These are phyloP conservation scores for Rhodotorula taiwanensis DNA, from an alignment of 768 basidiomycete genomes.

Conservation along the genomic window DNA sequence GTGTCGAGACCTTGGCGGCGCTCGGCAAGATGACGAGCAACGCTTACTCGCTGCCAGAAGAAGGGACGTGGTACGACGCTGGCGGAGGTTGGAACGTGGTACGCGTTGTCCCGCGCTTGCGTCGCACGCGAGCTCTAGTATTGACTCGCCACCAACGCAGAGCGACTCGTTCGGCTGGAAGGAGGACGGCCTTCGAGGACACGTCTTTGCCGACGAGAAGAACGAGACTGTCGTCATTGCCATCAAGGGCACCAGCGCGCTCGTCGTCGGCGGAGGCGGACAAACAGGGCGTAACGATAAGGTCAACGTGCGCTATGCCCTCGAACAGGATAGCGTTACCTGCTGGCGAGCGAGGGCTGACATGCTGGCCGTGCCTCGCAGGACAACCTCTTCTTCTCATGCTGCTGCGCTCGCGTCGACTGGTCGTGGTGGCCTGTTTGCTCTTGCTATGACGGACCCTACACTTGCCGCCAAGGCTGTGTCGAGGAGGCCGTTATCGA, in stretches of 20 bases:
- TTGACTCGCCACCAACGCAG: constrained; percentile 43
- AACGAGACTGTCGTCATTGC: constrained; percentile 80
- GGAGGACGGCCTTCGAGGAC: constrained; percentile 85
- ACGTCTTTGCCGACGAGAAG: constrained; percentile 75
- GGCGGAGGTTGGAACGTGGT: constrained; percentile 55
- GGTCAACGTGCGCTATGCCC: constrained; percentile 54
- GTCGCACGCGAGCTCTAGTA: constrained; percentile 9
- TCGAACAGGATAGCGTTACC: too few species aligned
- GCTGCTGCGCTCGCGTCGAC: constrained; percentile 91
- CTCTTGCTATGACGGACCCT: constrained; percentile 63
- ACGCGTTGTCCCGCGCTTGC: constrained; percentile 33
- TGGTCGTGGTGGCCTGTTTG: constrained; percentile 92
- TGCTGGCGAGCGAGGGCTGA: not conserved
- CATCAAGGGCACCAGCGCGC: constrained; percentile 85
- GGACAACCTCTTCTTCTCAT: constrained; percentile 89
- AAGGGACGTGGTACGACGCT: constrained; percentile 62
- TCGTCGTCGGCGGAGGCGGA: constrained; percentile 40
- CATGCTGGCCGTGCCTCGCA: constrained; percentile 14
- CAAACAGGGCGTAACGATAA: constrained; percentile 83
- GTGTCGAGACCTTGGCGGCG: constrained; percentile 62
- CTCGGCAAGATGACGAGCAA: constrained; percentile 87
- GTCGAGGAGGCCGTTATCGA: constrained; percentile 68
- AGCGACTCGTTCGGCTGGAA: constrained; percentile 81
- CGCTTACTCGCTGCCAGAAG: constrained; percentile 59
- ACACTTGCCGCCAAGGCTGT: constrained; percentile 68